Percentiles rank a stretch among this genome's conserved stretches.
Evolutionary conservation across 2,329 filamentous ascomycete species (phyloP).

Genomic region (Fusarium pseudoanthophilum): DNA sequence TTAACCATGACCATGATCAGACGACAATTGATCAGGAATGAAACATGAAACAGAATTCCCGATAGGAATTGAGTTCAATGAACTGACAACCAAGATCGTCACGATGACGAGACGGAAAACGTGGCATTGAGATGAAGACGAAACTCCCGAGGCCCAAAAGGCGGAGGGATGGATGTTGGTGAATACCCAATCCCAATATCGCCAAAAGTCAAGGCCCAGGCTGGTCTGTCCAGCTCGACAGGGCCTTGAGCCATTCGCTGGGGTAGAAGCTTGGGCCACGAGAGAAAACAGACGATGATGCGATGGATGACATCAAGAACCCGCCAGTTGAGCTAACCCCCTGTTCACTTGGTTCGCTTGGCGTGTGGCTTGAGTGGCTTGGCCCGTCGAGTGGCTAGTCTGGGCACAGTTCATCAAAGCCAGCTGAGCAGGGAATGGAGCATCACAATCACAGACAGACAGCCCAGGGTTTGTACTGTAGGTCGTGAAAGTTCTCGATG

Average conservation of each 20-base stretch:
- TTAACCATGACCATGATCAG: constrained; percentile 4
- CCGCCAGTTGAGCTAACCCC: constrained; percentile 22
- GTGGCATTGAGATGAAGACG: constrained; percentile 11
- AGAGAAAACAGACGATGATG: constrained; percentile 23
- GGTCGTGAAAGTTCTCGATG: constrained; percentile 1
- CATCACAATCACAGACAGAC: neutral
- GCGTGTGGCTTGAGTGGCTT: constrained; percentile 39
- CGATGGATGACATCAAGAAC: constrained; percentile 44
- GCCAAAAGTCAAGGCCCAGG: neutral
- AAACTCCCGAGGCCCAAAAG: constrained; percentile 5
- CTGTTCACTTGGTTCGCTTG: constrained; percentile 31
- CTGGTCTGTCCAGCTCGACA: constrained; percentile 34
- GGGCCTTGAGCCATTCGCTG: constrained; percentile 7
- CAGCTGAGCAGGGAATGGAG: constrained; percentile 41
- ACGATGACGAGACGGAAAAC: constrained; percentile 21
- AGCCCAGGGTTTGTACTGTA: neutral
- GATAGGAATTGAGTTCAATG: neutral
- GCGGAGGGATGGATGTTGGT: neutral
- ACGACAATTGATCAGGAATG: neutral
- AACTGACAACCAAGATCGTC: neutral
- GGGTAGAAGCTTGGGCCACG: constrained; percentile 20
- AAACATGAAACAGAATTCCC: constrained; percentile 12
- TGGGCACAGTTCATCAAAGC: constrained; percentile 32
- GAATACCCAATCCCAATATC: neutral
- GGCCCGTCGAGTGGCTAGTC: constrained; percentile 22